These are phyloP conservation scores for Saccharomyces hybrid DNA, from an alignment of 1,139 yeast genomes.

Conservation along the genomic window DNA sequence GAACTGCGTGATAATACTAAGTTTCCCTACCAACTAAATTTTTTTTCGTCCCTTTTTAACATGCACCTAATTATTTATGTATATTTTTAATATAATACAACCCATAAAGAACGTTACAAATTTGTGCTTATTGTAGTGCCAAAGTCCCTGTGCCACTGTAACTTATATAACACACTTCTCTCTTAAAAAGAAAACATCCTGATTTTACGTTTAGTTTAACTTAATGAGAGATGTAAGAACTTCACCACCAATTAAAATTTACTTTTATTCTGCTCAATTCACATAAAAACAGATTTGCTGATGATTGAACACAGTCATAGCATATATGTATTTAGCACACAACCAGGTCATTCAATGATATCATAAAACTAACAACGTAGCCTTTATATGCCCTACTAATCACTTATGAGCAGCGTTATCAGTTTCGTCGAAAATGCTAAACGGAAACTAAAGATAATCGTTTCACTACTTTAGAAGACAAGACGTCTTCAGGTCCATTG, in stretches of 20 bases:
- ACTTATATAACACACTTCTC: too few species aligned
- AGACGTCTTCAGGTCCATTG: too few species aligned
- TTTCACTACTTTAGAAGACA: too few species aligned
- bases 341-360: too few species aligned
- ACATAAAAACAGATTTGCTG: not conserved
- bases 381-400: not conserved
- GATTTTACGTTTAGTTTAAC: not conserved
- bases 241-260: too few species aligned
- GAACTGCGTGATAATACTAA: conserved; percentile 3
- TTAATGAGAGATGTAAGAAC: too few species aligned
- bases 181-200: not conserved
- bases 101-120: not conserved
- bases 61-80: not conserved
- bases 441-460: not conserved
- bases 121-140: not conserved
- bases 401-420: not conserved
- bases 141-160: too few species aligned
- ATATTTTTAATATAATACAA: not conserved
- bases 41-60: not conserved
- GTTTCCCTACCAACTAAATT: too few species aligned
- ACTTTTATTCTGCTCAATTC: too few species aligned
- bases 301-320: too few species aligned
- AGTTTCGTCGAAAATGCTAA: not conserved
- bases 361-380: not conserved
- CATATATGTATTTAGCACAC: too few species aligned